Conservation (phyloP, 2,329 filamentous ascomycete species). For the Emergomyces pasteurianus region DNA sequence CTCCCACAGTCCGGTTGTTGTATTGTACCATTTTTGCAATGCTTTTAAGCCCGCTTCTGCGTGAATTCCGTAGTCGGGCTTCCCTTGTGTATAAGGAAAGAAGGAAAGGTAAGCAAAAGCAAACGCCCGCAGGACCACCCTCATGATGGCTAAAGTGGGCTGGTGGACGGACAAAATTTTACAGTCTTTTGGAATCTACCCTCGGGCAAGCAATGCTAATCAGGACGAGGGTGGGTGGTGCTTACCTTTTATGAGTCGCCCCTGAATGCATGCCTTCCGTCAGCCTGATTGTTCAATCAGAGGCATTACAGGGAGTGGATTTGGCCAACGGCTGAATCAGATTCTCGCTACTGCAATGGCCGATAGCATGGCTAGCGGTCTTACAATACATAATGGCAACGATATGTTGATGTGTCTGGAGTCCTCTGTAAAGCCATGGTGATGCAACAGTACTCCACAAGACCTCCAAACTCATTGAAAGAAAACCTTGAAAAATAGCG, state of each 20-base stretch:
- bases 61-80: background rate
- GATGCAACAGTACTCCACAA: background rate
- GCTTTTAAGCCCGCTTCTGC: background rate
- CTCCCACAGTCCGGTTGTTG: slow-evolving; percentile 48
- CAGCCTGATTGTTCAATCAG: background rate
- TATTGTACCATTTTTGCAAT: slow-evolving; percentile 52
- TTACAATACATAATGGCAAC: background rate
- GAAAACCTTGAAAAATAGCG: background rate
- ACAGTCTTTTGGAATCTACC: background rate
- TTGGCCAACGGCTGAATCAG: background rate
- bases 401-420: background rate
- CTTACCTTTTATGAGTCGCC: background rate
- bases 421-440: background rate
- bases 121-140: background rate
- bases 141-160: background rate
- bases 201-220: background rate
- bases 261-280: background rate
- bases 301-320: background rate
- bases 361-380: background rate
- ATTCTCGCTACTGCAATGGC: background rate
- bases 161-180: background rate
- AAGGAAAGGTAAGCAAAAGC: background rate
- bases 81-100: background rate
- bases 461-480: background rate
- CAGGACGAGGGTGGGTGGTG: background rate